phyloP scores from a whole-genome alignment of 106 monocot genomes.

The Phalaenopsis aphrodite region DNA sequence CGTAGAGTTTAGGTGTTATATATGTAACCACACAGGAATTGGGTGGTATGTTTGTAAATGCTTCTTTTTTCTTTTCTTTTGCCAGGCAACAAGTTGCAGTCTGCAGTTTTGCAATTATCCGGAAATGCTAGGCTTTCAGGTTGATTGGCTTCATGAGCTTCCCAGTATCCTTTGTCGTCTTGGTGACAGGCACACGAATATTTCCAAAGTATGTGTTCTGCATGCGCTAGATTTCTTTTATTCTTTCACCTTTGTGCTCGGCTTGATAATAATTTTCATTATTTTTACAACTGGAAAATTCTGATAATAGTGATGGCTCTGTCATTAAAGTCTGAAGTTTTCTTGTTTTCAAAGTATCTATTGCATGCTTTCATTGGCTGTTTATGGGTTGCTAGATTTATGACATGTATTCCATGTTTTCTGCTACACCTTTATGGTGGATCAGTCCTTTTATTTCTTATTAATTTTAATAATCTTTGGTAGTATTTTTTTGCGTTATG shows the following conservation, averaged over 20 bases:
- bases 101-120: constrained; percentile 2
- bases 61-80: constrained; percentile 1
- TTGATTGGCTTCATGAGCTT: constrained; percentile 52
- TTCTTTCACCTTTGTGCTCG: too few relatives aligned
- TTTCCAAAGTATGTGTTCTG: constrained; percentile 42
- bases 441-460: too few relatives aligned
- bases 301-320: background rate
- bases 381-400: too few relatives aligned
- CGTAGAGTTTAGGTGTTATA: too few relatives aligned
- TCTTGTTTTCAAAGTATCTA: background rate
- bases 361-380: too few relatives aligned
- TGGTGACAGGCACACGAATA: constrained; percentile 41
- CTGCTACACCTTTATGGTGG: too few relatives aligned
- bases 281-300: background rate
- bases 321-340: background rate
- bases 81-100: constrained; percentile 12
- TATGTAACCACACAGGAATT: too few relatives aligned
- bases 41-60: too few relatives aligned
- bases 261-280: background rate
- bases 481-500: too few relatives aligned
- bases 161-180: constrained; percentile 35
- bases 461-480: too few relatives aligned
- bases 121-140: constrained; percentile 28
- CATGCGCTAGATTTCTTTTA: background rate
- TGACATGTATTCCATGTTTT: too few relatives aligned